Evolutionary conservation across 176 grass and related monocot species (phyloP), one percentile per base, ranked within the genome.

Genomic region (Raddia guianensis): DNA sequence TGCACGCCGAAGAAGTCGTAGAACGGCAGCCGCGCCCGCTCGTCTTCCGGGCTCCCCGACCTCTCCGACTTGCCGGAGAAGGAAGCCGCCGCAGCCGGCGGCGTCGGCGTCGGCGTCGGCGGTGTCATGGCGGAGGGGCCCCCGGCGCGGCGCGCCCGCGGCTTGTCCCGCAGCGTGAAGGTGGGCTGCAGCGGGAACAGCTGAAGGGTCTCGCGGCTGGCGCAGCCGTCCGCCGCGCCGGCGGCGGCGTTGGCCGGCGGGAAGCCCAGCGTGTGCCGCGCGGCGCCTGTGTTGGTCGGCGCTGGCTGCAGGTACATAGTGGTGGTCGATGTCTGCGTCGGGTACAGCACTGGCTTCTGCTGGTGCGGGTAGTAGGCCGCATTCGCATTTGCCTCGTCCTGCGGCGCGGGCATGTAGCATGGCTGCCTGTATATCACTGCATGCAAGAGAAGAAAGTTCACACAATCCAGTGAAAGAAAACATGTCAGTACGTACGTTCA

Each of bases 151-250:
- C 15, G 59, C 5, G 67, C 49, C 56, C 15, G 59, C 5, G 67
- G 43, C 63, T 83, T 80, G 27, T 83, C 68, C 4, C 51, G 52
- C 68, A 71, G 60, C 35, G 55, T 15, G 40, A 68, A 89, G 68
- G 77, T 85, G 20, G 87, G 84, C 63, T 79, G 74, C 43, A 90
- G 64, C 9, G 91, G 91, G 82, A 93, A 93, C 37, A 93, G 82
- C 57, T 90, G 69, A 14, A 93, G 77, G 1, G 84, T 87, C 82
- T 87, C 52, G 48, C 78, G 83, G 15, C 44, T 11, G 44, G 9
- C 27, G 52, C 27, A 49, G 37, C 0, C 56, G 12, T 34, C 12
- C 5, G 37, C 37, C 8, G 55, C 10, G 2, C 3, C 56, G 15
- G 12, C 2, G 42, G 10, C 12, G 49, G 3, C 20, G 11, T 16